Evolutionary conservation across 805 yeast genomes (phyloP).

Genomic region (Ogataea thermomethanolica): DNA sequence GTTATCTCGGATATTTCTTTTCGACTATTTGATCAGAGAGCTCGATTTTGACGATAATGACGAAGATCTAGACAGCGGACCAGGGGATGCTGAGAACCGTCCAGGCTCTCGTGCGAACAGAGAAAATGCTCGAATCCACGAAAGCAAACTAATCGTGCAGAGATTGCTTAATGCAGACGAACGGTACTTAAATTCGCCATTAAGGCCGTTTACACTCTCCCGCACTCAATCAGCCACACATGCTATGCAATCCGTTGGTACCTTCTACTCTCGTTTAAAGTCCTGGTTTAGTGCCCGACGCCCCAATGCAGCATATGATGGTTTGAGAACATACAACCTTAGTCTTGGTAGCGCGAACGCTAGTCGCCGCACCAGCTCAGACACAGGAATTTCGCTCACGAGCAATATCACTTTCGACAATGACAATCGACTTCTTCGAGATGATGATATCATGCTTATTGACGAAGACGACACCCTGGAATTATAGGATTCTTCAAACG

Average conservation of each 20-base stretch:
- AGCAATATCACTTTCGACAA: slow-evolving; percentile 27
- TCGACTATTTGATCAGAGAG: slow-evolving; percentile 33
- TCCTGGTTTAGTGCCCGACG: slow-evolving; percentile 1
- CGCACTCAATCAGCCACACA: neutral
- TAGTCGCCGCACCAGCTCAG: slow-evolving; percentile 22
- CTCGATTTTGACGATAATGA: slow-evolving; percentile 26
- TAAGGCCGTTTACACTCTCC: slow-evolving; percentile 22
- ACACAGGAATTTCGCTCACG: slow-evolving; percentile 25
- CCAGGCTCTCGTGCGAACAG: slow-evolving; percentile 13
- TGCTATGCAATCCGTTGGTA: slow-evolving; percentile 3
- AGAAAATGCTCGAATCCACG: slow-evolving; percentile 24
- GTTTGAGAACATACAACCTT: slow-evolving; percentile 25
- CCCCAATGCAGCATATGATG: slow-evolving; percentile 13
- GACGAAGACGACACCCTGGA: slow-evolving; percentile 21
- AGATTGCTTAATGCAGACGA: slow-evolving; percentile 17
- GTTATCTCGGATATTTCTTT: slow-evolving; percentile 27
- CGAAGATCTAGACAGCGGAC: neutral
- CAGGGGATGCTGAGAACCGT: slow-evolving; percentile 16
- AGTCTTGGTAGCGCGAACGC: slow-evolving; percentile 8
- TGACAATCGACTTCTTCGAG: slow-evolving; percentile 29
- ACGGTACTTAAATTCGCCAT: slow-evolving; percentile 10
- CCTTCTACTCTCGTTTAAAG: neutral
- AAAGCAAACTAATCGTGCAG: slow-evolving; percentile 29
- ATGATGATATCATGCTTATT: slow-evolving; percentile 28
- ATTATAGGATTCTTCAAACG: neutral